Percentiles rank a stretch among this genome's conserved stretches.
phyloP scores from a whole-genome alignment of 345 rosid genomes.

The Camelina laxa region DNA sequence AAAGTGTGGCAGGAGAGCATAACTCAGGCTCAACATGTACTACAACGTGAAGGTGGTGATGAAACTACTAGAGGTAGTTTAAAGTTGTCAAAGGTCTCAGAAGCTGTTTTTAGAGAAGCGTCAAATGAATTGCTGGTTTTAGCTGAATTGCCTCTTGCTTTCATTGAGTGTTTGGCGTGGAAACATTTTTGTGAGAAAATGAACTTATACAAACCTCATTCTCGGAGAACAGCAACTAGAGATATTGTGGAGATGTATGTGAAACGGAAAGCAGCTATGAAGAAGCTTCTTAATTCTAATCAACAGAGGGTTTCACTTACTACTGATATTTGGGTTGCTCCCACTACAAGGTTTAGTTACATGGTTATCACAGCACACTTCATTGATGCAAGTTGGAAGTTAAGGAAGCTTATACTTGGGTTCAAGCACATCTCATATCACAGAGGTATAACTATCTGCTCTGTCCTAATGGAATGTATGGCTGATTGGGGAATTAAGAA shows the following conservation, averaged over 20 bases:
- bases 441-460: neutral
- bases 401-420: neutral
- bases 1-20: too few relatives aligned
- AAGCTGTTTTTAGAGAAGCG: too few relatives aligned
- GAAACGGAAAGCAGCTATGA: neutral
- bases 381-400: neutral
- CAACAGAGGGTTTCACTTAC: neutral
- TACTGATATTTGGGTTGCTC: neutral
- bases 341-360: neutral
- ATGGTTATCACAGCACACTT: neutral
- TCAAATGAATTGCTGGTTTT: too few relatives aligned
- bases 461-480: too few relatives aligned
- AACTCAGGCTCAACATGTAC: too few relatives aligned
- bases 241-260: neutral
- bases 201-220: neutral
- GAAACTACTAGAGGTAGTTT: too few relatives aligned
- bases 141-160: too few relatives aligned
- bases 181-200: too few relatives aligned
- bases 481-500: too few relatives aligned
- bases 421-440: neutral
- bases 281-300: neutral
- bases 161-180: too few relatives aligned
- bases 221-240: neutral
- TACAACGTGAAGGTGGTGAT: too few relatives aligned
- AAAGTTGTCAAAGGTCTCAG: too few relatives aligned